Conservation (phyloP, 352 stramenopile species). For the Globisporangium canariense region DNA sequence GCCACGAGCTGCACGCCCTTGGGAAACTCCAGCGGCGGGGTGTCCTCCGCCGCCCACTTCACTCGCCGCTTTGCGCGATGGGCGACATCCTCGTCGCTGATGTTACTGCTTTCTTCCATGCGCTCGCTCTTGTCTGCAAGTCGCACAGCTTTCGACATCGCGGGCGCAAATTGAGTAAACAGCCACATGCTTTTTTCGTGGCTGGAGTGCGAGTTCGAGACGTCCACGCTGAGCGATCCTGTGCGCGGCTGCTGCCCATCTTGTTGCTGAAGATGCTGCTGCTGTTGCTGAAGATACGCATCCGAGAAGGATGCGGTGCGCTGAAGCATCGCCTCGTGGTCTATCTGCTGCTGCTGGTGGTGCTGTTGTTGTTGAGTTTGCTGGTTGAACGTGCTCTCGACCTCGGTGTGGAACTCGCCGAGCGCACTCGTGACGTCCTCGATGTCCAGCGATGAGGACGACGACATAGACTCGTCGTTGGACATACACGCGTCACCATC, state of each 20-base stretch:
- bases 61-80: constrained; percentile 19
- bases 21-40: constrained; percentile 25
- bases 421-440: constrained; percentile 20
- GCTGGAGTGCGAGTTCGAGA: neutral
- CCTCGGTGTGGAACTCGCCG: neutral
- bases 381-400: neutral
- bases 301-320: constrained; percentile 12
- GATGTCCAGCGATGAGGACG: constrained; percentile 38
- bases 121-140: constrained; percentile 20
- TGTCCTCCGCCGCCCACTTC: constrained; percentile 29
- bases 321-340: neutral
- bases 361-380: constrained; percentile 4
- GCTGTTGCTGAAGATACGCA: constrained; percentile 7
- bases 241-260: neutral
- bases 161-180: constrained; percentile 42
- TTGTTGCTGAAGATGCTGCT: constrained; percentile 2
- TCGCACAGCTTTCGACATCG: constrained; percentile 43
- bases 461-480: constrained; percentile 61
- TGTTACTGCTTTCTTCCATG: constrained; percentile 20
- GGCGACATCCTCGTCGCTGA: constrained; percentile 6
- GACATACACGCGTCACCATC: constrained; percentile 52
- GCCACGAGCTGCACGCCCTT: constrained; percentile 43
- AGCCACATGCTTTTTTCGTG: constrained; percentile 38
- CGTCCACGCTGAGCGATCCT: neutral
- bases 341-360: constrained; percentile 4